Base-by-base conservation (phyloP, 441 rosid species). In the Adansonia madagascariensis region DNA sequence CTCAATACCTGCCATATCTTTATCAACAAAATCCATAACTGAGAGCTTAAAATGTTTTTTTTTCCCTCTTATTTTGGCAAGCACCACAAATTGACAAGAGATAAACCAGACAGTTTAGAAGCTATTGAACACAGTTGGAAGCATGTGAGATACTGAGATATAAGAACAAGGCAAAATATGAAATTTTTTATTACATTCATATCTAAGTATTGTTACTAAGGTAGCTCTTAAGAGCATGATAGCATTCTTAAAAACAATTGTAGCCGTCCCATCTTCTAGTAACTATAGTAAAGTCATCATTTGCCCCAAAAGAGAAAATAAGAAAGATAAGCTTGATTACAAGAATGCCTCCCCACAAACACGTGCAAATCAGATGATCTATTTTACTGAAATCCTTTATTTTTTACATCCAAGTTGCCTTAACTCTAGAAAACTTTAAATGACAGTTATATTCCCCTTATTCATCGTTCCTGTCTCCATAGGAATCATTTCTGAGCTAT, bases 1-100 rank as follows among this genome's bases (percentile, higher is more conserved):
- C 73, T 84, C 85, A 52, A 67, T 75, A 82, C 81, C 81, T 64
- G 69, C 78, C 43, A 77, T 1, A 64, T 81, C 79, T 79, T 76
- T 85, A 81, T 95, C 90, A 15, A 94, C 88, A 81, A 94, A 95
- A 81, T 94, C 95, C 75, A 86, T 79, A 81, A 88, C 92, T 67
- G 94, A 88, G 39, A 87, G 81, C 43, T 85, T 90, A 1, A 35
- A 22, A 27, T 14, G 4, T 10, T 8, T 74, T 53, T 31, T 61
- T 63, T 18, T 27, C 2, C 31, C 47, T 46, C 52, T 47, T 57
- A 75, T n/a, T 55, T 60, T 62, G 43, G 31, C 9, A 79, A 76
- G 44, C 53, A 73, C 66, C 27, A 79, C 57, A 74, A 70, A 78
- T 50, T 55, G 44, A 74, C 43, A 71, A 12, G 14, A 74, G 59